Base-by-base conservation (phyloP, 2,329 filamentous ascomycete genomes). In the Cladosporium sp. region DNA sequence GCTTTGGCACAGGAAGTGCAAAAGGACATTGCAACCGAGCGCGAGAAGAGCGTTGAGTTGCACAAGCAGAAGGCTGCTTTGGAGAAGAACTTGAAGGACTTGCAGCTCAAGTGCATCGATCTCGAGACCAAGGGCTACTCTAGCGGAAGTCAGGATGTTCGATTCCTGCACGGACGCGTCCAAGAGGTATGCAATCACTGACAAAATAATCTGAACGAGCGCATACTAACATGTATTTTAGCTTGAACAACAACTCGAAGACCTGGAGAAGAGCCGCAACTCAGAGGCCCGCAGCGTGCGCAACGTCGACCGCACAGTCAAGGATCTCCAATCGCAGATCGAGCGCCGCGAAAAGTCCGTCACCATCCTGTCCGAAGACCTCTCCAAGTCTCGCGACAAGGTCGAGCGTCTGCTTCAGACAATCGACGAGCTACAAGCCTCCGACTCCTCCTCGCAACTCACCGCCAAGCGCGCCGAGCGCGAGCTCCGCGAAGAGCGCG, bases 71-170 rank as follows among this genome's bases (percentile, higher is more conserved):
- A 97, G 81, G 91, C 91, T 3, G 86, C 86, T 0, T 82, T 99
- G 49, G 95, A 98, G 81, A 97, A 97, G 83, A 88, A 86, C 63
- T 83, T 96, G 59, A 97, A 93, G 77, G 94, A 99, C 77, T 84
- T 94, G 28, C 94, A 98, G 78, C 86, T 98, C 62, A 89, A 89
- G 74, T 87, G 96, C 64, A 90, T 99, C 61, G 95, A 98, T 76
- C 84, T 98, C 10, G 94, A 99, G 81, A 98, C 95, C 51, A 98
- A 98, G 83, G 93, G 93, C 62, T 98, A 96, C 80, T 95, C 93
- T 23, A 96, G 90, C 70, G 91, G 91, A 26, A 97, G 93, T 77
- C 92, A 97, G 73, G 94, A 98, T 79, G 92, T 98, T 71, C 91
- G 95, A 74, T 98, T 97, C 82, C 80, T 98, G 73, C 91, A 97